Percentiles rank a stretch among this genome's conserved stretches.
phyloP scores from a whole-genome alignment of 805 yeast species.

The Kockiozyma suomiensis region DNA sequence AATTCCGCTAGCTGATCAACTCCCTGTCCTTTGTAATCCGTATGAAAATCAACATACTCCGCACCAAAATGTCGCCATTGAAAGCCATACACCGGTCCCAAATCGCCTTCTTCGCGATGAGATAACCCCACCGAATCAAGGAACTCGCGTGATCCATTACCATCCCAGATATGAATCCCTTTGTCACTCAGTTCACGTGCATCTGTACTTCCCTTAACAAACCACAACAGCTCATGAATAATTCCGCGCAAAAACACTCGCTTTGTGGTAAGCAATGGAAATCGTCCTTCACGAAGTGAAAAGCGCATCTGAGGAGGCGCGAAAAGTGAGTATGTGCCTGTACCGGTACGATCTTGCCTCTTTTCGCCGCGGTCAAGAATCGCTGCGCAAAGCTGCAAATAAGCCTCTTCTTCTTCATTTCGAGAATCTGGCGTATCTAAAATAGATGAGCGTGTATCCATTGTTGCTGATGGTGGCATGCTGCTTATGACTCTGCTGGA shows the following conservation, averaged over 20 bases:
- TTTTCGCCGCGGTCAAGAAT: conserved; percentile 85
- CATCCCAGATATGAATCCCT: conserved; percentile 99
- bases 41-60: conserved; percentile 78
- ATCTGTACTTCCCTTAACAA: conserved; percentile 85
- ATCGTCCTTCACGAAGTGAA: conserved; percentile 65
- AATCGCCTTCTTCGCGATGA: conserved; percentile 84
- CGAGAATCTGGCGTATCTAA: background rate
- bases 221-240: conserved; percentile 88
- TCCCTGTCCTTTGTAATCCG: conserved; percentile 86
- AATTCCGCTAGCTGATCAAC: conserved; percentile 85
- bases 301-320: conserved; percentile 97
- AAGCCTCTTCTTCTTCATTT: conserved; percentile 71
- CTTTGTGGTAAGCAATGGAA: conserved; percentile 92
- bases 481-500: background rate
- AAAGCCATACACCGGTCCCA: conserved; percentile 98
- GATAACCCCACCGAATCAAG: conserved; percentile 80
- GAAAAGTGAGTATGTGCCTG: conserved; percentile 87
- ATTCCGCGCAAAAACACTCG: conserved; percentile 88
- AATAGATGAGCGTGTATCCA: background rate
- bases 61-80: conserved; percentile 99
- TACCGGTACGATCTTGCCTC: conserved; percentile 96
- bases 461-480: background rate
- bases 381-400: conserved; percentile 74
- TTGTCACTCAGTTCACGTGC: conserved; percentile 74
- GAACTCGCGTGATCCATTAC: conserved; percentile 92